These are phyloP conservation scores for Ogataea populi-albae DNA, from an alignment of 805 yeast genomes.

Conservation along the genomic window DNA sequence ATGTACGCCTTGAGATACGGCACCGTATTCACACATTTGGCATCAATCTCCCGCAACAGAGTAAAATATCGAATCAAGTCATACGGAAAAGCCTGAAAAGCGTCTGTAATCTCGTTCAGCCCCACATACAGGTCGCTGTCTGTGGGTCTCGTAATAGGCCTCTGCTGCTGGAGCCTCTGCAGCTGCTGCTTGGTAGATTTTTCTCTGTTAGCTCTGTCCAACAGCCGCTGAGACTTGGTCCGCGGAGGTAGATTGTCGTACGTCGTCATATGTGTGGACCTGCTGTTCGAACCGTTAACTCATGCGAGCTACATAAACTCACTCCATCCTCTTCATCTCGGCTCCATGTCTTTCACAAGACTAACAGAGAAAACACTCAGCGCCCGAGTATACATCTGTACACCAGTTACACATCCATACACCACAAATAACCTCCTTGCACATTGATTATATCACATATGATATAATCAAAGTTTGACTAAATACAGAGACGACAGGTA, in stretches of 20 bases:
- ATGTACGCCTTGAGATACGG: constrained; percentile 64
- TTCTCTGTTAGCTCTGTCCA: constrained; percentile 22
- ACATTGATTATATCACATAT: too few species aligned
- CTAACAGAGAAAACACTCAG: too few species aligned
- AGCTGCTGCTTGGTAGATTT: constrained; percentile 9
- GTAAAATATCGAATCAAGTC: constrained; percentile 86
- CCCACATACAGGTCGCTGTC: constrained; percentile 65
- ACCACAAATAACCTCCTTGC: too few species aligned
- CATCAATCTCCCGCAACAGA: constrained; percentile 86
- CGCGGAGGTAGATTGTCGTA: constrained; percentile 27
- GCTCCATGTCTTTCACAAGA: too few species aligned
- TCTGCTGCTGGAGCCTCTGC: constrained; percentile 10
- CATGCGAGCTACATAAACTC: too few species aligned
- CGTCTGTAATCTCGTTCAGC: constrained; percentile 86
- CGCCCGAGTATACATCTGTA: too few species aligned
- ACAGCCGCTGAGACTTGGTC: constrained; percentile 27
- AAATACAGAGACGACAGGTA: too few species aligned
- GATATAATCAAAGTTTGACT: too few species aligned
- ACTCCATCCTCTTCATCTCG: too few species aligned
- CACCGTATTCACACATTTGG: constrained; percentile 76
- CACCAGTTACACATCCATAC: too few species aligned
- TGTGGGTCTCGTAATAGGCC: constrained; percentile 23
- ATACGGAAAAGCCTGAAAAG: constrained; percentile 82
- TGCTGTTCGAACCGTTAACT: too few species aligned
- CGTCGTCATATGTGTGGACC: constrained; percentile 24